phyloP scores from a whole-genome alignment of 495 filamentous ascomycete genomes.

The Rusavskia elegans region DNA sequence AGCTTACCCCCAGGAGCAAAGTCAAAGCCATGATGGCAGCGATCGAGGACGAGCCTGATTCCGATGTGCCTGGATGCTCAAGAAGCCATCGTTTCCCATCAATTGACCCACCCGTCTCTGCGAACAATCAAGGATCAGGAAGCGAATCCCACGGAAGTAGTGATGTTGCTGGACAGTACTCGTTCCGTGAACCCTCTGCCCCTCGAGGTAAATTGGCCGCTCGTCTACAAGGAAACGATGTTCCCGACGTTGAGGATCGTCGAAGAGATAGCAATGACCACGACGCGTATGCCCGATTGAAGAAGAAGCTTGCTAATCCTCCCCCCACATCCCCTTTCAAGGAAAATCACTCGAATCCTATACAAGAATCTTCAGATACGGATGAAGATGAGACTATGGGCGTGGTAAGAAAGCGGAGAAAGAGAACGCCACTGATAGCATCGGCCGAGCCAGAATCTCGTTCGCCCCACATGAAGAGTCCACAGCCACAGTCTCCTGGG shows the following conservation, averaged over 20 bases:
- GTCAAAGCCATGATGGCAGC: slow-evolving; percentile 51
- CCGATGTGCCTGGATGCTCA: slow-evolving; percentile 17
- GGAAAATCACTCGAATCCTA: not conserved
- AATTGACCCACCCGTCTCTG: not conserved
- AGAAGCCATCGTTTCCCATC: not conserved
- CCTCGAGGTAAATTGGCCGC: slow-evolving; percentile 49
- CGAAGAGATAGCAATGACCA: not conserved
- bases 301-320: slow-evolving; percentile 12
- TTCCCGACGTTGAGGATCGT: not conserved
- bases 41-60: slow-evolving; percentile 42
- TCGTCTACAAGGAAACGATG: slow-evolving; percentile 33
- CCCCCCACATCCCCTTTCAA: not conserved
- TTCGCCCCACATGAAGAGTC: not conserved
- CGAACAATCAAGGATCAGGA: not conserved
- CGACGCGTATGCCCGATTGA: slow-evolving; percentile 24
- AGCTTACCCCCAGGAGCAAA: slow-evolving; percentile 51
- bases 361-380: not conserved
- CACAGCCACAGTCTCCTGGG: slow-evolving; percentile 18
- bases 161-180: not conserved
- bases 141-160: not conserved
- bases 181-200: not conserved
- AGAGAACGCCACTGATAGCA: not conserved
- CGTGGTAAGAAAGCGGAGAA: not conserved
- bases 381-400: not conserved
- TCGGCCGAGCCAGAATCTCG: too few species aligned